Conservation (phyloP, 2,329 filamentous ascomycete species). For the Pyrenochaeta sp. region DNA sequence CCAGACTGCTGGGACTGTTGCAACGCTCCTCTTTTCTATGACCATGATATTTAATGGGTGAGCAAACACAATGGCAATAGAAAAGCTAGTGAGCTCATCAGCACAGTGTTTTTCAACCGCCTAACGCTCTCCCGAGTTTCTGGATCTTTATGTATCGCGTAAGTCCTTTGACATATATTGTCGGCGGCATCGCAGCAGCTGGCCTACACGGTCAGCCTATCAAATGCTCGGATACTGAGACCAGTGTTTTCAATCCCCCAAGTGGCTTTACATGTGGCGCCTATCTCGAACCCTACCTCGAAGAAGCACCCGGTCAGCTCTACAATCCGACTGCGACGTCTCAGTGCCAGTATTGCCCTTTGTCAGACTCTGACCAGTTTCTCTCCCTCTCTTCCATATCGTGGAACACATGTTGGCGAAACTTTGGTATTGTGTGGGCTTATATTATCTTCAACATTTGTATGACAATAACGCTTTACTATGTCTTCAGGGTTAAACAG, state of each 20-base stretch:
- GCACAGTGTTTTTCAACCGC: constrained; percentile 45
- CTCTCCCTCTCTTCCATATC: constrained; percentile 50
- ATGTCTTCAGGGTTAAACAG: too few relatives aligned
- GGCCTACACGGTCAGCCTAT: constrained; percentile 45
- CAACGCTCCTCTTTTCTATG: too few relatives aligned
- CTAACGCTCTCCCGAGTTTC: not conserved
- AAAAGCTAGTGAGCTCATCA: too few relatives aligned
- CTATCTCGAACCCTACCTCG: constrained; percentile 56
- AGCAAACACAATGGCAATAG: too few relatives aligned
- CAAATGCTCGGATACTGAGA: constrained; percentile 56
- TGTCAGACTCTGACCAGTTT: constrained; percentile 56
- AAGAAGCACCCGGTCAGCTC: constrained; percentile 48
- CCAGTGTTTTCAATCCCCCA: constrained; percentile 49
- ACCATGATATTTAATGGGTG: too few relatives aligned
- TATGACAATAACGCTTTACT: constrained; percentile 35
- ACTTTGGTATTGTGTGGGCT: constrained; percentile 55
- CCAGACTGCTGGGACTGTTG: too few relatives aligned
- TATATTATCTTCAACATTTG: constrained; percentile 53
- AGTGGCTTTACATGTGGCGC: constrained; percentile 46
- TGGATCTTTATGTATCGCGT: not conserved
- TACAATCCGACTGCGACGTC: constrained; percentile 51
- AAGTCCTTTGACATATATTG: constrained; percentile 70
- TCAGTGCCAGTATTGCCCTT: constrained; percentile 58
- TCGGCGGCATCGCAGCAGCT: constrained; percentile 42
- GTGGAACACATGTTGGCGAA: constrained; percentile 52